Evolutionary conservation across 805 yeast genomes (phyloP), one percentile per base, ranked within the genome.

Genomic region (Lachancea lanzarotensis): DNA sequence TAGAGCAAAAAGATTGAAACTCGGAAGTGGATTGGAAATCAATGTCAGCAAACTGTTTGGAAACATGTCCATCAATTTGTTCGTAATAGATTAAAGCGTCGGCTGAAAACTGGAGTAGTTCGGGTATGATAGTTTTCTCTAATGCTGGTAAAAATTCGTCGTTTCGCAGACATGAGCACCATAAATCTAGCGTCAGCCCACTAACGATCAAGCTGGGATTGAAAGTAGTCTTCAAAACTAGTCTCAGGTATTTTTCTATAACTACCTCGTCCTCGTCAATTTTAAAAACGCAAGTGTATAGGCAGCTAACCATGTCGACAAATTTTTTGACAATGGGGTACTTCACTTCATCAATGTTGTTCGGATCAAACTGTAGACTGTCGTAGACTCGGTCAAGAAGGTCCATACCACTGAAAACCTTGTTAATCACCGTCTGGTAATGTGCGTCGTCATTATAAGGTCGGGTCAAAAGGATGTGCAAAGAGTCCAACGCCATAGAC

Each of bases 21-120:
- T 93, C 98, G 0, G 95, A 82, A 25, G 76, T 74, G 0, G 93
- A 81, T 63, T 91, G 97, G 60, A 91, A 91, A 63, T 93, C 99
- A 35, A 83, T 69, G n/a, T 80, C 86, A 38, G 90, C 69, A 56
- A 73, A 90, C 50, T 75, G 76, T 48, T 77, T 78, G 0, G 90
- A 78, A 1, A 74, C 65, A 46, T 80, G 76, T 2, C 79, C 82
- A 11, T 82, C 87, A 44, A 78, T 79, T 43, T 82, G 74, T 47
- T 78, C 79, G 63, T 82, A 93, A 56, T 82, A 82, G 25, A 93
- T 66, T 22, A 90, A 73, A 45, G 96, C 76, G 52, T 84, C 79
- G 0, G 96, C 84, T 1, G 95, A 78, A 32, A 78, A 75, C 53
- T 85, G 85, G 39, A 95, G 68, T 34, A 93, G 67, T 13, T 78